Evolutionary conservation across 2,329 filamentous ascomycete genomes (phyloP), one percentile per base, ranked within the genome.

Genomic region (Aaosphaeria pasadenensis): DNA sequence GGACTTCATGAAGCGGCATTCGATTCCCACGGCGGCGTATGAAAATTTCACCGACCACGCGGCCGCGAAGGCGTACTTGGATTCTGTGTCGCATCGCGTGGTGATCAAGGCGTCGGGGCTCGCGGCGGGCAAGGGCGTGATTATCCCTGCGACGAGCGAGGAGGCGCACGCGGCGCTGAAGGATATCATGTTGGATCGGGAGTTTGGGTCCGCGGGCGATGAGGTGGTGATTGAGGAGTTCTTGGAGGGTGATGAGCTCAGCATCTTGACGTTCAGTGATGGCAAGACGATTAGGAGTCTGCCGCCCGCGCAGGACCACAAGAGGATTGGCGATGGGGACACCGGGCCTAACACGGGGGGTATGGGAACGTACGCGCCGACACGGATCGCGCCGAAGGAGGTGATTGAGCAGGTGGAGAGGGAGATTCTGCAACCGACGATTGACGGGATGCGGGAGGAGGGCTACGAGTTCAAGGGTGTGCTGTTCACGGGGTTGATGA

Each of bases 221-320:
- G 89, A 95, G 71, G 90, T 99, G 17, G 92, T 99, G 39, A 91
- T 99, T 54, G 94, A 99, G 70, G 92, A 99, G 72, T 94, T 88
- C 58, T 77, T 99, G 32, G 83, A 89, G 51, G 94, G 94, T 40
- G 90, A 97, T 55, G 94, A 99, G 72, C 79, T 97, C 53, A 94
- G 88, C 64, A 88, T 99, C 55, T 77, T 99, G 43, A 90, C 87
- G 31, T 96, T 99, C 74, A 89, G 86, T 63, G 94, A 99, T 66
- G 94, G 94, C 44, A 87, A 88, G 66, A 87, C 86, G 1, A 88
- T 95, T 67, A 82, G 83, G 64, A 90, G 87, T 6, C 78, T 97
- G 7, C 92, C 92, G 5, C 87, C 94, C 1, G 92, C 92, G 1
- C 94, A 99, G 71, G 94, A 97, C 70, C 94, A 99, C 77, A 97